A percentile compares a stretch with the other conserved stretches of the same genome.
These are phyloP conservation scores for Camelina neglecta DNA, from an alignment of 345 rosid genomes.

Conservation along the genomic window DNA sequence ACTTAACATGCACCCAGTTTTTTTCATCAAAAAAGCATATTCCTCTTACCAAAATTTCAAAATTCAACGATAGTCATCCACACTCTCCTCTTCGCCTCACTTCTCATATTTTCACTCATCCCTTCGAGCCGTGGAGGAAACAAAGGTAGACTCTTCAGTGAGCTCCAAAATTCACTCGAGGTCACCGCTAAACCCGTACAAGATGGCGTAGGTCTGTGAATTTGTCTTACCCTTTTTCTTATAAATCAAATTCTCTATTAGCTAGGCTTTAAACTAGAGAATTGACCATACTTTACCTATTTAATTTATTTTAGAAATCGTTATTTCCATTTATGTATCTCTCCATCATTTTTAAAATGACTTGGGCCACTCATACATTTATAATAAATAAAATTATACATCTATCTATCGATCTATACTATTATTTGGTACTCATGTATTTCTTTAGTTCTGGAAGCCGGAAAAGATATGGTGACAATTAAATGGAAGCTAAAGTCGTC, in stretches of 20 bases:
- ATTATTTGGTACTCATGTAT: neutral
- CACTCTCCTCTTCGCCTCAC: constrained; percentile 20
- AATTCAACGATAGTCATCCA: constrained; percentile 20
- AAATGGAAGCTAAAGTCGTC: constrained; percentile 63
- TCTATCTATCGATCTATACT: too few relatives aligned
- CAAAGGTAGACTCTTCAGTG: constrained; percentile 42
- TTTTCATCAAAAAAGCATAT: too few relatives aligned
- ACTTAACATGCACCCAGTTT: neutral
- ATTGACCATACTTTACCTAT: neutral
- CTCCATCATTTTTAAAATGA: neutral
- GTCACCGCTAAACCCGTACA: constrained; percentile 46
- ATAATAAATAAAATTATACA: too few relatives aligned
- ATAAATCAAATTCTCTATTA: neutral
- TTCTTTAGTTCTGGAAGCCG: constrained; percentile 47
- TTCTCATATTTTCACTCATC: constrained; percentile 27
- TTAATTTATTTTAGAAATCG: neutral
- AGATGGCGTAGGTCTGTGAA: constrained; percentile 44
- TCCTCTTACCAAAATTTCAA: neutral
- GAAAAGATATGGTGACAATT: constrained; percentile 56
- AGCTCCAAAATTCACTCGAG: constrained; percentile 47
- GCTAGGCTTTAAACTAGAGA: neutral
- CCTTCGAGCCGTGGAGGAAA: neutral
- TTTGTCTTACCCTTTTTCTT: too few relatives aligned
- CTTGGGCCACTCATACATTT: neutral
- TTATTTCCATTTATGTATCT: neutral